These are phyloP conservation scores for Starmerella scarabaei DNA, from an alignment of 805 yeast species.

Conservation along the genomic window DNA sequence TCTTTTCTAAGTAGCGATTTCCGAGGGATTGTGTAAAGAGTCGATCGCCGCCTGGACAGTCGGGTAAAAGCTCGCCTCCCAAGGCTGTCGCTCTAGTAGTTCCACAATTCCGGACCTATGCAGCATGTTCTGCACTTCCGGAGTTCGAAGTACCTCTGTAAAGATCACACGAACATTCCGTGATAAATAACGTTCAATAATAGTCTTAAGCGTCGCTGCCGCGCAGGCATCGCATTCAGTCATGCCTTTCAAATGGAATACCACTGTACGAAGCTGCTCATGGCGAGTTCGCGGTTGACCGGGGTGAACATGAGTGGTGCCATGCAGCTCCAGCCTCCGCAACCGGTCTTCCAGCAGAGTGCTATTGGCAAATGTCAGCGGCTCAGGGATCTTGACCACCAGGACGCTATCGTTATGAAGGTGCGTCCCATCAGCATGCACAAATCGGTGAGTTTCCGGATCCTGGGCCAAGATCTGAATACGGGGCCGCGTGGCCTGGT, in stretches of 20 bases:
- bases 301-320: constrained; percentile 65
- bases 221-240: constrained; percentile 68
- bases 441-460: constrained; percentile 46
- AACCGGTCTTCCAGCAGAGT: constrained; percentile 59
- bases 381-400: constrained; percentile 74
- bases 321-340: constrained; percentile 59
- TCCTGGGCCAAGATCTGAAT: constrained; percentile 70
- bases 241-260: constrained; percentile 76
- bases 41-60: constrained; percentile 46
- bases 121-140: constrained; percentile 38
- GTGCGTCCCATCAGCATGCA: constrained; percentile 51
- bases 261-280: constrained; percentile 41
- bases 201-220: constrained; percentile 52
- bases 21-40: constrained; percentile 10
- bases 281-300: constrained; percentile 41
- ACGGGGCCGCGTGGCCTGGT: constrained; percentile 67
- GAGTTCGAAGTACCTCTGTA: constrained; percentile 42
- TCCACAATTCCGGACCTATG: constrained; percentile 42
- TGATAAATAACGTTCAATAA: constrained; percentile 41
- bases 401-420: constrained; percentile 49
- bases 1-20: too few relatives aligned
- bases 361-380: constrained; percentile 75
- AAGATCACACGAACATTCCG: constrained; percentile 47
- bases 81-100: constrained; percentile 26
- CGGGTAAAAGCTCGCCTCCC: constrained; percentile 30